Base-by-base conservation (phyloP, 163 green algal genomes). In the Chlorella variabilis region DNA sequence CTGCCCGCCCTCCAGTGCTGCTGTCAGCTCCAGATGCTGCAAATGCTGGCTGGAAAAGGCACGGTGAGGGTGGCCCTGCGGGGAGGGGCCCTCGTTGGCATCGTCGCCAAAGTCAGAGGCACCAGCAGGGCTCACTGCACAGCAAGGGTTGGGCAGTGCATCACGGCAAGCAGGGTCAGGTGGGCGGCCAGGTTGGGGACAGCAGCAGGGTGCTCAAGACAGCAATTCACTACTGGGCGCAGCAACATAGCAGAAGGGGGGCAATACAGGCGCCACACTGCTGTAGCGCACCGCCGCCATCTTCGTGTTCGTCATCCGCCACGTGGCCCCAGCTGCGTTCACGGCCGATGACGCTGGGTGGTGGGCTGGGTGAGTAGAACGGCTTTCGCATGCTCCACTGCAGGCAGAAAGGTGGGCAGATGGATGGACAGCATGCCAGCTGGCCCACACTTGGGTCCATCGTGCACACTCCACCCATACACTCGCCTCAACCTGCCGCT, bases 271-370 rank as follows among this genome's bases (percentile, higher is more conserved):
- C n/a, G n/a, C n/a, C n/a, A n/a, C n/a, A n/a, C n/a, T n/a, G n/a
- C n/a, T n/a, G n/a, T n/a, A n/a, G n/a, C n/a, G n/a, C n/a, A n/a
- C n/a, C n/a, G n/a, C n/a, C n/a, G n/a, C n/a, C n/a, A n/a, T n/a
- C n/a, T n/a, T n/a, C n/a, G n/a, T n/a, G n/a, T 68, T 87, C 73
- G 65, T 78, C 80, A 48, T 79, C 75, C 8, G 80, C 83, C n/a
- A 83, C 51, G 63, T 82, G 48, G 33, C 49, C 66, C 56, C 58
- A 66, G 54, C 61, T 75, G 34, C 62, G 63, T 20, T 68, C 68
- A 6, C 56, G 79, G 4, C 54, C 79, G n/a, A 81, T 51, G 21
- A 49, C 21, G 65, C 49, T 75, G 34, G 77, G 18, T 1, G 77
- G 49, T 4, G 65, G 65, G n/a, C 27, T 45, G 29, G 77, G 29